Conservation (phyloP, 2,329 filamentous ascomycete genomes). For the Rhinocladiella similis region DNA sequence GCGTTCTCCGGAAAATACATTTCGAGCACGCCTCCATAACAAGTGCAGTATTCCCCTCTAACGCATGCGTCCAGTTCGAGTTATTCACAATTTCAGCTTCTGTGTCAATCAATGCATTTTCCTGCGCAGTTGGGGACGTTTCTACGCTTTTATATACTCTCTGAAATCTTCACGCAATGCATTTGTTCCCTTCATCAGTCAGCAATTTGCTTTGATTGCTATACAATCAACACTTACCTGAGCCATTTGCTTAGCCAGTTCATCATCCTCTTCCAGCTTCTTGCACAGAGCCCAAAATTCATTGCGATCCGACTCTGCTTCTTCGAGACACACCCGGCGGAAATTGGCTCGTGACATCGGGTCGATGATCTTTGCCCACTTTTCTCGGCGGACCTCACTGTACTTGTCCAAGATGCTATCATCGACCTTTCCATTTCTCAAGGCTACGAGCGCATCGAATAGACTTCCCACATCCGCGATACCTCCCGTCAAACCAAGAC, state of each 20-base stretch:
- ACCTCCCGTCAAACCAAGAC: conserved; percentile 63
- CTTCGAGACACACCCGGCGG: conserved; percentile 35
- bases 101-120: too few species aligned
- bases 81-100: too few species aligned
- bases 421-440: conserved; percentile 40
- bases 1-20: too few species aligned
- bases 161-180: conserved; percentile 17
- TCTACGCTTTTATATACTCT: conserved; percentile 17
- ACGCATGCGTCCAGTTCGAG: too few species aligned
- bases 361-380: conserved; percentile 41
- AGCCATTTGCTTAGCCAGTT: conserved; percentile 20
- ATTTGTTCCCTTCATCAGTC: conserved; percentile 17
- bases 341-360: conserved; percentile 46
- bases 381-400: conserved; percentile 40
- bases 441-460: conserved; percentile 57
- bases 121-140: too few species aligned
- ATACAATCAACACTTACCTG: conserved; percentile 11
- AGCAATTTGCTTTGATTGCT: neutral
- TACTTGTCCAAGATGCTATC: conserved; percentile 47
- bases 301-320: conserved; percentile 38
- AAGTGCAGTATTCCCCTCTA: too few species aligned
- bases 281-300: conserved; percentile 39
- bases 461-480: conserved; percentile 64
- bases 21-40: too few species aligned
- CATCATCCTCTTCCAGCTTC: conserved; percentile 35